Percentiles rank a stretch among this genome's conserved stretches.
phyloP scores from a whole-genome alignment of 495 filamentous ascomycete genomes.

The Choiromyces venosus region DNA sequence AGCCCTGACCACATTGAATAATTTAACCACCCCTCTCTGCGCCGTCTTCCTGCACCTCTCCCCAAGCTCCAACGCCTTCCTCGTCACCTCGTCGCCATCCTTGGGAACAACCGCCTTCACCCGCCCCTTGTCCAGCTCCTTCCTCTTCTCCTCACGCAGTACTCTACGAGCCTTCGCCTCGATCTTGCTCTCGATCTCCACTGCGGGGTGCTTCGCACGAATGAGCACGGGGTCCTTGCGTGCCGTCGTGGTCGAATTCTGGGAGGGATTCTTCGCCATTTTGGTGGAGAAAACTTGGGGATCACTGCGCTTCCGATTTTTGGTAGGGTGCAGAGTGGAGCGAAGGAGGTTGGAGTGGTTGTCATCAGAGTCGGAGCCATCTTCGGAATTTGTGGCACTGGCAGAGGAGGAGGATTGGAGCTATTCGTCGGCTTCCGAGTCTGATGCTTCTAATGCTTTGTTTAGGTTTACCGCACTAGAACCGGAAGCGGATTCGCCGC shows the following conservation, averaged over 20 bases:
- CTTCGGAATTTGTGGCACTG: neutral
- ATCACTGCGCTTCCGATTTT: constrained; percentile 66
- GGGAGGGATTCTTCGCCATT: constrained; percentile 79
- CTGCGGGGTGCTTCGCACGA: constrained; percentile 63
- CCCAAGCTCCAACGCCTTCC: constrained; percentile 65
- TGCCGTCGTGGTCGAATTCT: constrained; percentile 72
- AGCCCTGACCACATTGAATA: constrained; percentile 90
- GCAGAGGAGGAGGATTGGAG: too few species aligned
- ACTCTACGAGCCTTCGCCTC: constrained; percentile 80
- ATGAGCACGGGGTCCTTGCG: constrained; percentile 87
- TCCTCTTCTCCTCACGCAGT: constrained; percentile 77
- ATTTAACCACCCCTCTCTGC: constrained; percentile 44
- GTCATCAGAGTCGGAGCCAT: constrained; percentile 43
- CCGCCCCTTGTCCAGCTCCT: constrained; percentile 76
- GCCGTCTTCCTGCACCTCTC: constrained; percentile 47
- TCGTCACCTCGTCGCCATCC: constrained; percentile 45
- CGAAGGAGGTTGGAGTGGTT: constrained; percentile 44
- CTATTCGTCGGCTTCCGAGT: constrained; percentile 28
- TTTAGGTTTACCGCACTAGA: too few species aligned
- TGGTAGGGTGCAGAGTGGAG: constrained; percentile 36
- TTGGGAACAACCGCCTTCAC: constrained; percentile 70
- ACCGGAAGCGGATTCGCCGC: too few species aligned
- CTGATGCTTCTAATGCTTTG: constrained; percentile 23
- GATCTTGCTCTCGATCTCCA: constrained; percentile 65
- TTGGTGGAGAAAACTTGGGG: constrained; percentile 82